These are phyloP conservation scores for Elaeis oleifera DNA, from an alignment of 202 grass and related monocot genomes.

Conservation along the genomic window DNA sequence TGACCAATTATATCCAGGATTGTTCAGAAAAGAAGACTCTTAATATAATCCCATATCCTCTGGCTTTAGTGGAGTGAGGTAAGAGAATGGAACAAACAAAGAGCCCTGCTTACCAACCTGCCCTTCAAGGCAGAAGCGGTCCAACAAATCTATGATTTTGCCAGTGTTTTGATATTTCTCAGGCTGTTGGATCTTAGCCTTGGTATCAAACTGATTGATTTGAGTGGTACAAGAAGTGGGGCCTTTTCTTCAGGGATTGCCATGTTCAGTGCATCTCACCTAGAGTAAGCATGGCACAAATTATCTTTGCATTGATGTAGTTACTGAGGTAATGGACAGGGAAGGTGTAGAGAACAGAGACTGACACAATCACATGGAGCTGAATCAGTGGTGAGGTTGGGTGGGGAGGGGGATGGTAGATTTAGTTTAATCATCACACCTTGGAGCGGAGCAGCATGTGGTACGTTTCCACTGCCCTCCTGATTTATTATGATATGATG, in stretches of 20 bases:
- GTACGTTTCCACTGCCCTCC: background rate
- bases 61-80: too few relatives aligned
- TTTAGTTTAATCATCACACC: background rate
- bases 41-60: too few relatives aligned
- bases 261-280: background rate
- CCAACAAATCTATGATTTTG: too few relatives aligned
- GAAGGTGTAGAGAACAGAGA: slow-evolving; percentile 10
- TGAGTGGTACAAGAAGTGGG: slow-evolving; percentile 4
- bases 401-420: background rate
- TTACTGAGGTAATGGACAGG: background rate
- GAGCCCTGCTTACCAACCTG: too few relatives aligned
- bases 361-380: slow-evolving; percentile 1
- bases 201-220: background rate
- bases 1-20: too few relatives aligned
- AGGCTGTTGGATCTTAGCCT: background rate
- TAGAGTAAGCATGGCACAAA: background rate
- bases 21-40: too few relatives aligned
- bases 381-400: slow-evolving; percentile 12
- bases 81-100: too few relatives aligned
- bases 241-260: background rate
- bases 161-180: background rate
- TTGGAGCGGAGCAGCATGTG: background rate
- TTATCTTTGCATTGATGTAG: background rate
- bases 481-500: slow-evolving; percentile 2
- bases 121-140: too few relatives aligned